A percentile compares a stretch with the other conserved stretches of the same genome.
Conservation (phyloP, 352 stramenopile species). For the Aphanomyces euteiches region DNA sequence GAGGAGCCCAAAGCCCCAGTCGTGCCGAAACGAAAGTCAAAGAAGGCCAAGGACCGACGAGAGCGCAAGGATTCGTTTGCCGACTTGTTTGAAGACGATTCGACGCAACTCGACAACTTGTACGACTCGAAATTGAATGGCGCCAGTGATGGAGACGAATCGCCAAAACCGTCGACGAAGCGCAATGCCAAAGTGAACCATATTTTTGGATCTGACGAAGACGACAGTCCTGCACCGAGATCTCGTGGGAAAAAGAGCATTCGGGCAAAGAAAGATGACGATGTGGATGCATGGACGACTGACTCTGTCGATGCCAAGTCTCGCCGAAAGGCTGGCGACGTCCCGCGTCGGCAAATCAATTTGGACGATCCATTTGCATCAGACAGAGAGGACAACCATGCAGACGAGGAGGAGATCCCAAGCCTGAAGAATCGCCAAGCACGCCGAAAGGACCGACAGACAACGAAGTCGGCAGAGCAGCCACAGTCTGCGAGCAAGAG, state of each 20-base stretch:
- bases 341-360: not conserved
- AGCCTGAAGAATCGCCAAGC: conserved; percentile 4
- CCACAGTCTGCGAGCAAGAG: not conserved
- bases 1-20: too few species aligned
- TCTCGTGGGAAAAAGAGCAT: not conserved
- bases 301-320: too few species aligned
- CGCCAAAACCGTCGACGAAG: not conserved
- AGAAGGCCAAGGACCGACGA: not conserved
- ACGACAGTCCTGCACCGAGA: not conserved
- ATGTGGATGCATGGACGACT: too few species aligned
- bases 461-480: not conserved
- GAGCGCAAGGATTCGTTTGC: conserved; percentile 18
- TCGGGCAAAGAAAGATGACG: not conserved
- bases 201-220: not conserved
- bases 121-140: not conserved
- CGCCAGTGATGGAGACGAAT: not conserved
- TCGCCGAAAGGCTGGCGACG: not conserved
- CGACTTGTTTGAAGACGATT: conserved; percentile 6
- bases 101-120: not conserved
- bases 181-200: not conserved
- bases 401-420: conserved; percentile 5
- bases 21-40: not conserved
- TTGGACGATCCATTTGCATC: conserved; percentile 1
- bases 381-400: conserved; percentile 4
- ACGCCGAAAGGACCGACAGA: not conserved